These are phyloP conservation scores for Ogataea sp. DNA, from an alignment of 805 yeast species.

Conservation along the genomic window DNA sequence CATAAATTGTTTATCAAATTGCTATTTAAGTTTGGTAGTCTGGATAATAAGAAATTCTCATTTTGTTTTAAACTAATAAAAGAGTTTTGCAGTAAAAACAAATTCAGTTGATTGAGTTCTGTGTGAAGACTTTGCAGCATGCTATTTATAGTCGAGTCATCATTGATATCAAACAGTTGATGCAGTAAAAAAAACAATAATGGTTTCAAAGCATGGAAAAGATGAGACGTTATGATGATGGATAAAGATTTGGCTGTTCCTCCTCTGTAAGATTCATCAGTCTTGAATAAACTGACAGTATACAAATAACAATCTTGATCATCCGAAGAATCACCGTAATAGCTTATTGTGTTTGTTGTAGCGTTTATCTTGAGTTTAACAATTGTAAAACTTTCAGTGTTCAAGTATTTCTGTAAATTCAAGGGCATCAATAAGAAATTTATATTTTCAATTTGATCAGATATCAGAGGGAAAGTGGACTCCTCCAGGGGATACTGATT, in stretches of 20 bases:
- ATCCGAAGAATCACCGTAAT: slow-evolving; percentile 6
- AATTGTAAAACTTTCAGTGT: slow-evolving; percentile 50
- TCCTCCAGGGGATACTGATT: slow-evolving; percentile 50
- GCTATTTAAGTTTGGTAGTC: slow-evolving; percentile 4
- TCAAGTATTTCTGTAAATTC: slow-evolving; percentile 33
- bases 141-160: slow-evolving; percentile 4
- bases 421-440: slow-evolving; percentile 19
- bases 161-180: slow-evolving; percentile 2
- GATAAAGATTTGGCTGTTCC: slow-evolving; percentile 38
- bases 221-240: slow-evolving; percentile 33
- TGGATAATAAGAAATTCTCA: slow-evolving; percentile 14
- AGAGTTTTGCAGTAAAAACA: neutral
- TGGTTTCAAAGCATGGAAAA: slow-evolving; percentile 42
- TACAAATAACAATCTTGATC: slow-evolving; percentile 16
- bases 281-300: slow-evolving; percentile 22
- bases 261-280: slow-evolving; percentile 26
- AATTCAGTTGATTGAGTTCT: slow-evolving; percentile 2
- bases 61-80: slow-evolving; percentile 6
- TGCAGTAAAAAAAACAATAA: slow-evolving; percentile 38
- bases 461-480: slow-evolving; percentile 56
- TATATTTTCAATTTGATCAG: slow-evolving; percentile 37
- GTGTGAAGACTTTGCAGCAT: neutral
- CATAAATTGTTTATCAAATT: neutral
- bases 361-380: slow-evolving; percentile 37
- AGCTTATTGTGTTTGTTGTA: slow-evolving; percentile 9